Evolutionary conservation across 2,329 filamentous ascomycete species (phyloP).

Genomic region (Cercospora berteroae): DNA sequence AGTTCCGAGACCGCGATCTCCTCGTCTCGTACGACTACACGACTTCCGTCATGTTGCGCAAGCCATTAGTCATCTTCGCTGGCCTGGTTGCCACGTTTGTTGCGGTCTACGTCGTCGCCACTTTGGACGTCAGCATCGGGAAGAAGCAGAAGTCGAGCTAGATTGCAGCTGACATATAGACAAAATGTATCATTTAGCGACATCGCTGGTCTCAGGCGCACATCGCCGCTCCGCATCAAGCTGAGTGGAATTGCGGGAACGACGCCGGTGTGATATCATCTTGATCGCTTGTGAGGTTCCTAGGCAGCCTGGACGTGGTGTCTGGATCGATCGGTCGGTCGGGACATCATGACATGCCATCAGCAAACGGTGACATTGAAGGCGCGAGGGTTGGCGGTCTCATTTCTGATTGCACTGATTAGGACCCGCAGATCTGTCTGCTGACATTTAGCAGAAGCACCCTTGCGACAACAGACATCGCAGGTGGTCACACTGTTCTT

Average conservation of each 20-base stretch:
- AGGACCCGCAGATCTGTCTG: background rate
- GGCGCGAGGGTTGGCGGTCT: background rate
- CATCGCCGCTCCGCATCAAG: background rate
- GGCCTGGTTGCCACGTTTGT: constrained; percentile 73
- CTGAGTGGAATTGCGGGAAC: background rate
- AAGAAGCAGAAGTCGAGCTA: constrained; percentile 31
- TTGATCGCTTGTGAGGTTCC: background rate
- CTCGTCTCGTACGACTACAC: constrained; percentile 88
- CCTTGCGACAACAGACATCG: background rate
- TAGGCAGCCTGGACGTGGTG: background rate
- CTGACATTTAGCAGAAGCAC: background rate
- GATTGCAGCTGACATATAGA: constrained; percentile 16
- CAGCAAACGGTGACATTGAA: background rate
- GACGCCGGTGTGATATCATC: background rate
- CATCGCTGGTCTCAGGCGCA: background rate
- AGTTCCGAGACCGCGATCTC: constrained; percentile 78
- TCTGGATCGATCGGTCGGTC: background rate
- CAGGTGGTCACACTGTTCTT: background rate
- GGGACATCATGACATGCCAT: no score
- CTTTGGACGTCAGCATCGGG: constrained; percentile 76
- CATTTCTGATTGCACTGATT: background rate
- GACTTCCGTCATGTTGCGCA: constrained; percentile 70
- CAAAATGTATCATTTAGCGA: constrained; percentile 12
- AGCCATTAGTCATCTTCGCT: constrained; percentile 77
- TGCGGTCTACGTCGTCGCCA: constrained; percentile 70